phyloP scores from a whole-genome alignment of 257 asterid genomes.

The Nemophila menziesii region DNA sequence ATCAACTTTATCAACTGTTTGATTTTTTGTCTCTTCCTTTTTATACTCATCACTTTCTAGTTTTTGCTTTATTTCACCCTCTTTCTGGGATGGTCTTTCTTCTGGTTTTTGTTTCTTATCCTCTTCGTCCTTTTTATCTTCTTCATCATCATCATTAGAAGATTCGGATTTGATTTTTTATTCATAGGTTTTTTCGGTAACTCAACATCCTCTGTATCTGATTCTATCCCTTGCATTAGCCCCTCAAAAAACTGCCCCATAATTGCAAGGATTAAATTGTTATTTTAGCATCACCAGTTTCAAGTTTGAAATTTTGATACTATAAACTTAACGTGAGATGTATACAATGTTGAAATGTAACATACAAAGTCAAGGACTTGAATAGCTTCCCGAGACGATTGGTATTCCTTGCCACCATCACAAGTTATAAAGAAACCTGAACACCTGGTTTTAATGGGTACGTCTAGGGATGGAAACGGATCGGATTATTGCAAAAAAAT shows the following conservation, averaged over 20 bases:
- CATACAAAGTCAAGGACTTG: constrained; percentile 80
- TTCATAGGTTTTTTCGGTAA: constrained; percentile 38
- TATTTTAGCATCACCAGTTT: too few species aligned
- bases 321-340: too few species aligned
- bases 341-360: too few species aligned
- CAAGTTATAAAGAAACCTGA: constrained; percentile 93
- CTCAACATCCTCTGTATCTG: constrained; percentile 23
- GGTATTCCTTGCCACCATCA: constrained; percentile 88
- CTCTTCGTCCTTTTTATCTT: constrained; percentile 20
- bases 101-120: constrained; percentile 14
- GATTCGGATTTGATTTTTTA: constrained; percentile 52
- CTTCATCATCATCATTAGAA: constrained; percentile 31
- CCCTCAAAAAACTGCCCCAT: constrained; percentile 66
- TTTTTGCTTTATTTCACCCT: constrained; percentile 21
- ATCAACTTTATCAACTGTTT: constrained; percentile 30
- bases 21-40: constrained; percentile 22
- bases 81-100: constrained; percentile 18
- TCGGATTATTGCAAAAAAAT: too few species aligned
- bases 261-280: too few species aligned
- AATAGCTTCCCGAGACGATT: constrained; percentile 82
- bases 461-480: too few species aligned
- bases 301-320: neutral
- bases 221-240: constrained; percentile 46
- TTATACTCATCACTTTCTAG: constrained; percentile 20
- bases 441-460: constrained; percentile 81